These are phyloP conservation scores for Plasmodium knowlesi DNA, from an alignment of 169 alveolate species.

Conservation along the genomic window DNA sequence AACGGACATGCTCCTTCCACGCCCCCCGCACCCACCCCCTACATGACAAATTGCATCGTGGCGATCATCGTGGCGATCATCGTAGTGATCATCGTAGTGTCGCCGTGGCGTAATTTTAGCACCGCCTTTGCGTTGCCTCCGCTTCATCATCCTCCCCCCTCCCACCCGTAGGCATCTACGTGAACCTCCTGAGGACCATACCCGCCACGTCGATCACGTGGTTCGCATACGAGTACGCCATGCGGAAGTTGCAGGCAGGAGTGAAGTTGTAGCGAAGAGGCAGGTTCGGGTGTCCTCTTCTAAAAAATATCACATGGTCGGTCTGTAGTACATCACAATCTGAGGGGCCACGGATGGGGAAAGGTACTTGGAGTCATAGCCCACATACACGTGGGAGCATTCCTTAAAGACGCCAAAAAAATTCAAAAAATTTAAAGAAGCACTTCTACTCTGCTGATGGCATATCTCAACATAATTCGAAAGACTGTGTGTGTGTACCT, in stretches of 20 bases:
- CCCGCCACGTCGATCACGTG: conserved; percentile 74
- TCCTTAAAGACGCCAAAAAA: conserved; percentile 9
- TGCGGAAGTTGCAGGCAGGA: conserved; percentile 41
- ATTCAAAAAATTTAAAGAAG: conserved; percentile 22
- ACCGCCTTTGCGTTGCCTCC: neutral
- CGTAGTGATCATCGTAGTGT: neutral
- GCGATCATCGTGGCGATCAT: too few relatives aligned
- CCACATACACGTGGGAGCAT: conserved; percentile 11
- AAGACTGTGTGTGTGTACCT: neutral
- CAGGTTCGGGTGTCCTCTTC: neutral
- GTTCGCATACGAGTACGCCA: conserved; percentile 63
- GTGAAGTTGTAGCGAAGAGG: neutral
- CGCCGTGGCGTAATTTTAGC: neutral
- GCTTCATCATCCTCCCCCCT: neutral
- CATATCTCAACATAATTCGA: conserved; percentile 28
- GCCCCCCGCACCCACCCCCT: neutral
- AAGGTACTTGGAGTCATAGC: neutral
- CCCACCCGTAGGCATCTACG: conserved; percentile 44
- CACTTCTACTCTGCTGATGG: conserved; percentile 10
- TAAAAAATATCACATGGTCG: too few relatives aligned
- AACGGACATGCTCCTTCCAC: neutral
- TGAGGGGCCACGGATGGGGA: conserved; percentile 35
- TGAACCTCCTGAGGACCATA: conserved; percentile 41
- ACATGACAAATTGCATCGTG: neutral
- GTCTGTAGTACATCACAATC: neutral